Conservation (phyloP, 177 flowering plant genomes). For the Vitis hybrid region DNA sequence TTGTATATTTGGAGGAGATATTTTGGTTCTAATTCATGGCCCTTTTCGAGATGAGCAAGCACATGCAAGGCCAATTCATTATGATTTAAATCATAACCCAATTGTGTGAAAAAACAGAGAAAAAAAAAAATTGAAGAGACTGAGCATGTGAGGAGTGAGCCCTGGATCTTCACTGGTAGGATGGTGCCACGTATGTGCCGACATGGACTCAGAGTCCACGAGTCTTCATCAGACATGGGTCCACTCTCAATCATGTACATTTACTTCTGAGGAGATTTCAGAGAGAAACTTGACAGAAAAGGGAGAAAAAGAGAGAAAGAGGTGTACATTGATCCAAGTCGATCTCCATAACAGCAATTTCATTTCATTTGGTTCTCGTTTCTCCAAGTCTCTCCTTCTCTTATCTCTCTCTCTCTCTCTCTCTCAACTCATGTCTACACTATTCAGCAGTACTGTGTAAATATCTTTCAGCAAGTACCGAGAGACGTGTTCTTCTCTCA, state of each 20-base stretch:
- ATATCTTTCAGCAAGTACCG: background rate
- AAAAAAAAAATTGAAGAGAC: too few species aligned
- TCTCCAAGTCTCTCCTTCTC: constrained; percentile 23
- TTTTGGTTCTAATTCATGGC: too few species aligned
- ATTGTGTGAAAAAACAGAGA: too few species aligned
- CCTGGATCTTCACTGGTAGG: too few species aligned
- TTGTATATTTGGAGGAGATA: too few species aligned
- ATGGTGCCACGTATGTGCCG: constrained; percentile 25
- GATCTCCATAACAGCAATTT: background rate
- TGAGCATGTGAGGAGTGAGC: too few species aligned
- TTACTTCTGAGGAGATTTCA: constrained; percentile 7
- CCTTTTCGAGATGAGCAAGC: too few species aligned
- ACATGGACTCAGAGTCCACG: constrained; percentile 12
- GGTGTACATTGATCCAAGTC: background rate
- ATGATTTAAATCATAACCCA: too few species aligned
- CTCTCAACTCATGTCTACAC: background rate
- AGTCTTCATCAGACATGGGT: constrained; percentile 3
- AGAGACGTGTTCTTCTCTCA: constrained; percentile 41
- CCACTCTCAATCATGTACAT: constrained; percentile 20
- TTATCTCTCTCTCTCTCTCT: constrained; percentile 9
- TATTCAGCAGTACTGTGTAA: too few species aligned
- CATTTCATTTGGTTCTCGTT: constrained; percentile 26
- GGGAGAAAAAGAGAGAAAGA: background rate
- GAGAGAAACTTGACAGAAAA: background rate
- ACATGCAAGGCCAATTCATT: too few species aligned